phyloP scores from a whole-genome alignment of 768 basidiomycete species.

The Kwoniella heveanensis region DNA sequence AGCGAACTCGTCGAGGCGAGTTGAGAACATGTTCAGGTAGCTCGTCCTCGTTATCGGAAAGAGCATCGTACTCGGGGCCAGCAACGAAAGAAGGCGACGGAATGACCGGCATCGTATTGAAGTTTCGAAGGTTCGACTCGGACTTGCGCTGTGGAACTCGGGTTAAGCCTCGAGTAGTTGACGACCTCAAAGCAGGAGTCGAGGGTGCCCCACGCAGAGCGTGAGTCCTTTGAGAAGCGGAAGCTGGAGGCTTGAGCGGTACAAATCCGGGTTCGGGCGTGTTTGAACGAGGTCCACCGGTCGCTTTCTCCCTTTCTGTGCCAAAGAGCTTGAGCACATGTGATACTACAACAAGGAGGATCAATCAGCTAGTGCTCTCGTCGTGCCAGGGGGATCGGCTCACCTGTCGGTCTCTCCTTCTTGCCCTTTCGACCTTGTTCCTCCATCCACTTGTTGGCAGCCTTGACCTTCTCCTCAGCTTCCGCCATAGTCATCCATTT shows the following conservation, averaged over 20 bases:
- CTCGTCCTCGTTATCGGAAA: slow-evolving; percentile 11
- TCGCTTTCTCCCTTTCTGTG: slow-evolving; percentile 31
- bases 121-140: slow-evolving; percentile 45
- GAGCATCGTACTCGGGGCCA: slow-evolving; percentile 22
- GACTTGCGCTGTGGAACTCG: slow-evolving; percentile 33
- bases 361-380: not conserved
- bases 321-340: slow-evolving; percentile 51
- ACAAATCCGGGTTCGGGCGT: slow-evolving; percentile 37
- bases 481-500: slow-evolving; percentile 47
- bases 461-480: slow-evolving; percentile 34
- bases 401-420: slow-evolving; percentile 47
- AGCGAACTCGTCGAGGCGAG: slow-evolving; percentile 30
- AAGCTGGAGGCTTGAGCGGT: slow-evolving; percentile 38
- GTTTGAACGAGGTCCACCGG: slow-evolving; percentile 21
- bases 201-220: slow-evolving; percentile 44
- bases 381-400: slow-evolving; percentile 2
- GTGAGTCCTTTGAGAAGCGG: slow-evolving; percentile 4
- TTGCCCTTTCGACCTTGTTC: slow-evolving; percentile 26
- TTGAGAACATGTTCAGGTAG: not conserved
- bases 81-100: slow-evolving; percentile 24
- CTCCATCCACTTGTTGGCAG: slow-evolving; percentile 34
- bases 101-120: slow-evolving; percentile 40
- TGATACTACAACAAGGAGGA: slow-evolving; percentile 22
- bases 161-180: slow-evolving; percentile 15
- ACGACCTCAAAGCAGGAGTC: slow-evolving; percentile 41